Evolutionary conservation across 208 protist genomes (phyloP).

Genomic region (Leishmania guyanensis): DNA sequence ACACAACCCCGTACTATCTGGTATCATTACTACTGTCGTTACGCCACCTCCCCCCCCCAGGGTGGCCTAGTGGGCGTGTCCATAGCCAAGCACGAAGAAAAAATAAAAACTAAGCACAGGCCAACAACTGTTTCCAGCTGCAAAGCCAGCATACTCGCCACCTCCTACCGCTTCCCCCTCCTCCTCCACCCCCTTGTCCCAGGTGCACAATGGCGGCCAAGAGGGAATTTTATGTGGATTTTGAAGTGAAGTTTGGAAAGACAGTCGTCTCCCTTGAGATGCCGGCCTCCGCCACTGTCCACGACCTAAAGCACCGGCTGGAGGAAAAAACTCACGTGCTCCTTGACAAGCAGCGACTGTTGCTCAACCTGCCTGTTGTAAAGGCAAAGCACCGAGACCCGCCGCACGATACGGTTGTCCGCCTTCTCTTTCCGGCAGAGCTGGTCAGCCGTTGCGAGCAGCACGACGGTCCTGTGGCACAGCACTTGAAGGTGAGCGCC

Average conservation of each 20-base stretch:
- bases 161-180: not conserved
- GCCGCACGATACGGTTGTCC: slow-evolving; percentile 26
- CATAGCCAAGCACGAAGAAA: not conserved
- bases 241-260: slow-evolving; percentile 40
- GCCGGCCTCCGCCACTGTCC: slow-evolving; percentile 41
- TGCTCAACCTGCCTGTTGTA: slow-evolving; percentile 63
- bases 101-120: not conserved
- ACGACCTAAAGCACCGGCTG: slow-evolving; percentile 54
- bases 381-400: slow-evolving; percentile 54
- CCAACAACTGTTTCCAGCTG: not conserved
- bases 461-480: slow-evolving; percentile 23
- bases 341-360: slow-evolving; percentile 56
- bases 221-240: slow-evolving; percentile 32
- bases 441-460: slow-evolving; percentile 21
- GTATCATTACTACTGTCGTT: not conserved
- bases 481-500: slow-evolving; percentile 52
- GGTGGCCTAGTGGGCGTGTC: not conserved
- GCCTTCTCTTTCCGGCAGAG: slow-evolving; percentile 39
- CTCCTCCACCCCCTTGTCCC: not conserved
- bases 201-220: slow-evolving; percentile 6
- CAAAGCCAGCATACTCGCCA: not conserved
- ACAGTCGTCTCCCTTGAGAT: slow-evolving; percentile 30
- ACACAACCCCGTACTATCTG: not conserved
- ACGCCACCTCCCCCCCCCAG: no score
- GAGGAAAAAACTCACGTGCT: slow-evolving; percentile 47